Evolutionary conservation across 2,329 filamentous ascomycete species (phyloP).

Genomic region (Nannizziopsis barbatae): DNA sequence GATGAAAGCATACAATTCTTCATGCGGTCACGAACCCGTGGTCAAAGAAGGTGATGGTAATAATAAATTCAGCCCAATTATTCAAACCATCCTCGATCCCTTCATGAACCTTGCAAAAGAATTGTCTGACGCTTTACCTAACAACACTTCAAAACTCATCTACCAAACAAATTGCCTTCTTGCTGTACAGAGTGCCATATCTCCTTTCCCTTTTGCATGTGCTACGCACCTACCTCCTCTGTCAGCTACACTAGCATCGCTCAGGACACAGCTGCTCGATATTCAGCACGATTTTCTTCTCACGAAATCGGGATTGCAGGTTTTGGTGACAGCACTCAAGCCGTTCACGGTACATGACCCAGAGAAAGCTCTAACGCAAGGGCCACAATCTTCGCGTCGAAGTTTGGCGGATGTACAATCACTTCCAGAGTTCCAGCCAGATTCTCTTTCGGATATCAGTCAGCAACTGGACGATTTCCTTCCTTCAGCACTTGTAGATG

Average conservation of each 20-base stretch:
- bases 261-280: constrained; percentile 46
- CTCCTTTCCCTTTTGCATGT: constrained; percentile 49
- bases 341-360: constrained; percentile 24
- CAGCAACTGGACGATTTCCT: constrained; percentile 80
- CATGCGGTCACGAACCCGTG: constrained; percentile 41
- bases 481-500: constrained; percentile 85
- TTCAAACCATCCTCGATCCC: constrained; percentile 72
- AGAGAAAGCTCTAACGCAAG: constrained; percentile 9
- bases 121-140: constrained; percentile 34
- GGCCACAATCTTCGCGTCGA: constrained; percentile 23
- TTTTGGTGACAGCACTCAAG: constrained; percentile 50
- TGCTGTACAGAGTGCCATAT: constrained; percentile 30
- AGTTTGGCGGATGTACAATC: constrained; percentile 46
- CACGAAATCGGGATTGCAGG: constrained; percentile 59
- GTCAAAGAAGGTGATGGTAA: constrained; percentile 47
- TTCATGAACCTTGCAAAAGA: constrained; percentile 59
- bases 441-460: constrained; percentile 54
- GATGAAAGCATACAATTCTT: constrained; percentile 79
- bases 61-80: constrained; percentile 60
- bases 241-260: constrained; percentile 42
- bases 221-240: constrained; percentile 45
- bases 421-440: constrained; percentile 49
- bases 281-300: constrained; percentile 65
- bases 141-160: constrained; percentile 37
- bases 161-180: constrained; percentile 40